phyloP scores from a whole-genome alignment of 1,139 yeast genomes.

The Nadsonia commutata region DNA sequence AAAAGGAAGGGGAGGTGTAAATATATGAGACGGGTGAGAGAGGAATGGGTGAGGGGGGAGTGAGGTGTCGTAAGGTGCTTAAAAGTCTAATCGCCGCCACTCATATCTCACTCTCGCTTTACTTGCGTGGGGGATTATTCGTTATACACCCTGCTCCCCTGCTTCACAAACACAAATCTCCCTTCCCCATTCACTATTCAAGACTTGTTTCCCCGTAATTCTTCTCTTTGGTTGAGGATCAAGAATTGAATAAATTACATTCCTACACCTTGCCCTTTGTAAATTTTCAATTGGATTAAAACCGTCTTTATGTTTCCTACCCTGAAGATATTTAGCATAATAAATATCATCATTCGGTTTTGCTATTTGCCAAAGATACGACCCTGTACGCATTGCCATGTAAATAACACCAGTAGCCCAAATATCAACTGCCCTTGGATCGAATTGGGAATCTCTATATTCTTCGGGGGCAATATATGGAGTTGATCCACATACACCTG shows the following conservation, averaged over 20 bases:
- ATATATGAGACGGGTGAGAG: too few species aligned
- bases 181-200: conserved; percentile 90
- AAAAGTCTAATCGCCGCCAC: too few species aligned
- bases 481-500: conserved; percentile 77
- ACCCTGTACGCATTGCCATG: conserved; percentile 95
- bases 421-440: conserved; percentile 79
- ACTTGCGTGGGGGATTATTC: too few species aligned
- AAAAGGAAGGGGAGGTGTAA: too few species aligned
- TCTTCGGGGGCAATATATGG: conserved; percentile 97
- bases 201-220: conserved; percentile 70
- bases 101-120: too few species aligned
- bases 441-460: conserved; percentile 55
- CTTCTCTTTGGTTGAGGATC: conserved; percentile 79
- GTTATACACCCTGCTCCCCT: conserved; percentile 26
- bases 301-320: conserved; percentile 66
- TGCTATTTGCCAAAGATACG: conserved; percentile 83
- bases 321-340: conserved; percentile 53
- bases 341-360: conserved; percentile 57
- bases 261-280: conserved; percentile 68
- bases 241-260: conserved; percentile 77
- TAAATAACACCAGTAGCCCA: conserved; percentile 98
- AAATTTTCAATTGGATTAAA: conserved; percentile 79
- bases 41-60: too few species aligned
- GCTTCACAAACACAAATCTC: conserved; percentile 68
- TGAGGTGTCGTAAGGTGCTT: too few species aligned